A percentile compares a stretch with the other conserved stretches of the same genome.
These are phyloP conservation scores for Sideroxylon spinosum DNA, from an alignment of 179 eudicot genomes.

Conservation along the genomic window DNA sequence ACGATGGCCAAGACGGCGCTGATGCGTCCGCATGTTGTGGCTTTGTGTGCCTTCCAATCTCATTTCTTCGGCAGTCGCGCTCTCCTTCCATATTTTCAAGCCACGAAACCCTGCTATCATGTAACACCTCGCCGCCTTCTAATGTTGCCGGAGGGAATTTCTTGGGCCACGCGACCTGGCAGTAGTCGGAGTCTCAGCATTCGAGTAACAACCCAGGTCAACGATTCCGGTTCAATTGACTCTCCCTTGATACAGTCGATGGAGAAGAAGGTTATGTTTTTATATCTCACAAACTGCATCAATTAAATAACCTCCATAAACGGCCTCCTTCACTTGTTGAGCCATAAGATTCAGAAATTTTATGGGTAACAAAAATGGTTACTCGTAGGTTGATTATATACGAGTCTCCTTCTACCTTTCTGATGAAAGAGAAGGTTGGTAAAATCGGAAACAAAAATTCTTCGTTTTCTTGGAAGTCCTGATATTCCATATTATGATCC, in stretches of 20 bases:
- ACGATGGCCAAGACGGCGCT: constrained; percentile 20
- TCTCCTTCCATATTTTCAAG: constrained; percentile 9
- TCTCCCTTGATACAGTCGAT: constrained; percentile 59
- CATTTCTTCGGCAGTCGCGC: constrained; percentile 8
- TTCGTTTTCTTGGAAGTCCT: neutral
- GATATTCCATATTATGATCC: neutral
- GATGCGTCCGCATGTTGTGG: constrained; percentile 19
- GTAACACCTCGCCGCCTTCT: neutral
- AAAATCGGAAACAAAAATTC: neutral
- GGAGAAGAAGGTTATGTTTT: constrained; percentile 45
- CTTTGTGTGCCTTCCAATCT: constrained; percentile 6
- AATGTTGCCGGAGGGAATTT: neutral
- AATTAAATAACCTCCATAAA: neutral
- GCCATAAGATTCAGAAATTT: neutral
- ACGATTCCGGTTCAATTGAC: constrained; percentile 50
- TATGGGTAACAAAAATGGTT: neutral
- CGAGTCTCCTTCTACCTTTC: neutral
- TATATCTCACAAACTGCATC: neutral
- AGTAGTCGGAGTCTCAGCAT: constrained; percentile 28
- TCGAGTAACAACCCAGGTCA: constrained; percentile 35
- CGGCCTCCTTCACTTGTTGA: neutral
- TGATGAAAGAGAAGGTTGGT: neutral
- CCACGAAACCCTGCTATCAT: neutral
- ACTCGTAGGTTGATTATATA: neutral
- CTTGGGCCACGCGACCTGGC: neutral